Percentiles rank a stretch among this genome's conserved stretches.
These are phyloP conservation scores for Solanum chilense DNA, from an alignment of 257 asterid genomes.

Conservation along the genomic window DNA sequence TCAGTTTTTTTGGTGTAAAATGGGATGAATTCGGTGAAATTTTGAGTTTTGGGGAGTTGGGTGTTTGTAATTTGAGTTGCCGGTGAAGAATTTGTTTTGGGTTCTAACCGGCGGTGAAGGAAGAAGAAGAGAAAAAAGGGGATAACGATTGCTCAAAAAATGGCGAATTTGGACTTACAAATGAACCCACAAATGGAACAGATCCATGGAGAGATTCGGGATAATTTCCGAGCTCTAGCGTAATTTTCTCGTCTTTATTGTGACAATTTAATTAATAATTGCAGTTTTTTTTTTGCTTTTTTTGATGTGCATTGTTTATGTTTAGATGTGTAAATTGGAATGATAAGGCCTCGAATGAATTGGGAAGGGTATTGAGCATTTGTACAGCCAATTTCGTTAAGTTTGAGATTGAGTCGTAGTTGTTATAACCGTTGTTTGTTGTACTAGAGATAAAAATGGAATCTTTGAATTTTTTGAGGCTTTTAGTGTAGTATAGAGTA, in stretches of 20 bases:
- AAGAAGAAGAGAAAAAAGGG: neutral
- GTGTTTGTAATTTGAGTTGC: neutral
- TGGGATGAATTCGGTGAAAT: neutral
- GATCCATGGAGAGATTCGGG: slow-evolving; percentile 92
- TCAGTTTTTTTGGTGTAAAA: neutral
- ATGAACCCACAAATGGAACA: slow-evolving; percentile 96
- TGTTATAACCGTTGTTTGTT: neutral
- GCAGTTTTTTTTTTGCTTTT: neutral
- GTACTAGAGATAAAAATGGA: neutral
- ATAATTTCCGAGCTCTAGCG: slow-evolving; percentile 78
- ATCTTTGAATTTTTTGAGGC: neutral
- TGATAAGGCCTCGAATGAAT: neutral
- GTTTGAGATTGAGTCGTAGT: neutral
- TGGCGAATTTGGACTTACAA: slow-evolving; percentile 44
- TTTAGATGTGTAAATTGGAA: neutral
- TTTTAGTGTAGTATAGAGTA: neutral
- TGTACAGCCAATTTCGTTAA: neutral
- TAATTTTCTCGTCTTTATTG: slow-evolving; percentile 14
- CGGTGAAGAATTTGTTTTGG: slow-evolving; percentile 12
- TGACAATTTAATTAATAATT: neutral
- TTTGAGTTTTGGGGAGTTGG: neutral
- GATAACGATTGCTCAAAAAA: neutral
- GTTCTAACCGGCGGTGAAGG: neutral
- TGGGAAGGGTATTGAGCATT: neutral
- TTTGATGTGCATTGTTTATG: neutral